Evolutionary conservation across 345 rosid genomes (phyloP), one percentile per base, ranked within the genome.

Genomic region (Euphorbia peplus): DNA sequence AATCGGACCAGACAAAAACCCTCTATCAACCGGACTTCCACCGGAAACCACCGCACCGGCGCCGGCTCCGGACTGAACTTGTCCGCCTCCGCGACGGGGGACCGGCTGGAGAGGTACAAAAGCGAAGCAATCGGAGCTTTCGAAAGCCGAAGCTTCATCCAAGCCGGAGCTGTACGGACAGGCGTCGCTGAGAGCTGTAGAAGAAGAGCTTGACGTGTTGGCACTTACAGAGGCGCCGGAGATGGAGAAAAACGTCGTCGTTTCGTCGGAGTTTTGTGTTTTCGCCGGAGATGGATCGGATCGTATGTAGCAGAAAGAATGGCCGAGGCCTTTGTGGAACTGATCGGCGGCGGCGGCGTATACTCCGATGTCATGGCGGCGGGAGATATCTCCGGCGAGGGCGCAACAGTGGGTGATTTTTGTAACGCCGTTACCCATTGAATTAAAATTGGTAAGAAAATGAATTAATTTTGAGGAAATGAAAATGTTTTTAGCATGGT

Each of bases 141-240:
- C 99, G 42, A 95, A 95, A 67, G 95, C 84, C 16, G 99, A 92
- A 1, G 97, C 87, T 42, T 83, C 73, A 37, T 88, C 95, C 62
- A 83, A 73, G 66, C 83, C 66, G 7, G 70, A 65, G 61, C 81
- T 78, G 73, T 65, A 76, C 60, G 78, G 73, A 76, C 84, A 87
- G 2, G 89, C 62, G 58, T 88, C 97, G 57, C 80, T 50, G 1
- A 88, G 65, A 51, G 92, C 82, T 3, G 97, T 84, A 5, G 97
- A 93, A 32, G 82, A 90, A 11, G 86, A 88, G 7, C 96, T 91
- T 5, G 96, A 91, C 0, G 96, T 81, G 83, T 95, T 95, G 39
- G 99, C 99, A 65, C 99, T 95, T 1, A 95, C 90, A 24, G 99
- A 95, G 4, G 99, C 96, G 12, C 97, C 99, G 42, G 99, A 88